Base-by-base conservation (phyloP, 1,284 basidiomycete species). In the Jaminaea rosea region DNA sequence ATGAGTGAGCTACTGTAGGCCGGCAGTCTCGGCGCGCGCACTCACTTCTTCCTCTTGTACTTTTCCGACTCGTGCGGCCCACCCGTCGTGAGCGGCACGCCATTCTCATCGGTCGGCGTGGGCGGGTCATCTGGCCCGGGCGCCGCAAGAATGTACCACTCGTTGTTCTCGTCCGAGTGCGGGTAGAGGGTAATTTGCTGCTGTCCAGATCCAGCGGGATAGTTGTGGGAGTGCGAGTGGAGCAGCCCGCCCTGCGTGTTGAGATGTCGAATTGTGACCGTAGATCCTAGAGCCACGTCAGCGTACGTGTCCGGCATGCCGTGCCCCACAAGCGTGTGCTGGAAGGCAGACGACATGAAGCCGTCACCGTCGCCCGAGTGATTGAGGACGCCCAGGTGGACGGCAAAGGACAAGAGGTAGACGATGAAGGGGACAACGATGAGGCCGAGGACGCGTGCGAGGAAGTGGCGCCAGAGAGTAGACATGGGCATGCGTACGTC, bases 171-270 rank as follows among this genome's bases (percentile, higher is more conserved):
- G 70, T 97, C 94, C 15, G 84, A 80, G 76, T 98, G 93, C 1
- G 94, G 94, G 73, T 99, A 98, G 26, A 98, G 83, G 0, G 93
- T 98, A 63, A 98, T 82, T 77, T 99, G 94, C 82, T 98, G 93
- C 74, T 98, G 90, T 87, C 72, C 31, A 41, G 60, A 63, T 9
- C 77, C 77, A 21, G 71, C 81, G 0, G 93, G 93, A 72, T 94
- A 98, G 47, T 81, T 83, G 72, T 92, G 87, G 3, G 82, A 59
- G 76, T 99, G 94, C 2, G 93, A 98, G 76, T 99, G 94, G 11
- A 99, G 78, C 75, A 97, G 97, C 17, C 94, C 93, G 21, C 94
- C 94, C 75, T 97, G 91, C 0, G 93, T 98, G 75, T 98, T 88
- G 50, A 91, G 77, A 74, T 98, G 94, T 47, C 88, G 85, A 50